Evolutionary conservation across 164 flowering plant species (phyloP).

Genomic region (Annona cherimola): DNA sequence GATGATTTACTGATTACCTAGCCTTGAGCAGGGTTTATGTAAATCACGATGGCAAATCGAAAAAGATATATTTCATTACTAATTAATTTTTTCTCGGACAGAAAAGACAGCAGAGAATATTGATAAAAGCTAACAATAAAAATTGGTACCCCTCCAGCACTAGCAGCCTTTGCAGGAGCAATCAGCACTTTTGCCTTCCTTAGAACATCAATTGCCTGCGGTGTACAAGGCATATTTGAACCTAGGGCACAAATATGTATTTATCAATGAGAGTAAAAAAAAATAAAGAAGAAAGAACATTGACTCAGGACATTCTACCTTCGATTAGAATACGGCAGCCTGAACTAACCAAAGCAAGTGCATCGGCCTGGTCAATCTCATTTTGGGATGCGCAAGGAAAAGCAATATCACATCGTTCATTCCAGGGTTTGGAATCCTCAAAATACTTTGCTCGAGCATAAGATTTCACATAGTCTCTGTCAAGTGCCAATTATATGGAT

Average conservation of each 20-base stretch:
- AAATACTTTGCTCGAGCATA: conserved; percentile 91
- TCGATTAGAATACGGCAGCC: conserved; percentile 91
- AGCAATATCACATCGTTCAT: conserved; percentile 91
- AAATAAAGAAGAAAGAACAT: neutral
- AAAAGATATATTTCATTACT: too few relatives aligned
- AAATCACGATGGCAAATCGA: neutral
- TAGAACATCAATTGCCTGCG: conserved; percentile 87
- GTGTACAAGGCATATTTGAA: conserved; percentile 95
- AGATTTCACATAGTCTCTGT: conserved; percentile 93
- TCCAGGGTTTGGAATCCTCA: conserved; percentile 98
- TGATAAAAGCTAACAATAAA: neutral
- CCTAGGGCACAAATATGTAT: conserved; percentile 36
- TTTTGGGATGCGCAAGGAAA: conserved; percentile 97
- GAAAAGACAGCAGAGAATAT: neutral
- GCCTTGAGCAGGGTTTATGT: neutral
- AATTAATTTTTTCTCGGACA: neutral
- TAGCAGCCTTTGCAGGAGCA: conserved; percentile 98
- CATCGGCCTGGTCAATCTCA: conserved; percentile 94
- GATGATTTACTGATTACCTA: neutral
- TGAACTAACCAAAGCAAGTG: conserved; percentile 80
- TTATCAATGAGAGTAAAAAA: neutral
- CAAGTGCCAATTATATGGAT: neutral
- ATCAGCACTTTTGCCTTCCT: conserved; percentile 80
- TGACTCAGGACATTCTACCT: conserved; percentile 42
- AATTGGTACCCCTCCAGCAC: conserved; percentile 87